Evolutionary conservation across 2,329 filamentous ascomycete species (phyloP), one percentile per base, ranked within the genome.

Genomic region (Penicillium italicum): DNA sequence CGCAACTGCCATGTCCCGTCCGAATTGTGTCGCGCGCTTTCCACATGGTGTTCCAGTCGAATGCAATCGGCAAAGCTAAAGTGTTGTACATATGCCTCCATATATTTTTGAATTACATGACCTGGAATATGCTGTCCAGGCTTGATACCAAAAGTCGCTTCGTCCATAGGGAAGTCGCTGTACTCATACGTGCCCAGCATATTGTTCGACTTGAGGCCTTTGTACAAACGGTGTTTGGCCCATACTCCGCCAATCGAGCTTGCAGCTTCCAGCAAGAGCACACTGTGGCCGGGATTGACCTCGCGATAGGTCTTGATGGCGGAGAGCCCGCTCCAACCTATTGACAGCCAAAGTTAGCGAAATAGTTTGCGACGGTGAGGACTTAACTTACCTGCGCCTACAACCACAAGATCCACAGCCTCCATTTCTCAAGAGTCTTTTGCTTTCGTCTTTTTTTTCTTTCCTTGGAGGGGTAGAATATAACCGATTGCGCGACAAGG

Each of bases 121-220:
- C 83, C 85, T 0, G 84, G 80, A 46, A 89, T 82, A 66, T 88
- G 84, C 49, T 85, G 68, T 16, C 81, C 82, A 7, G 69, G 63
- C 48, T 77, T 66, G 22, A 79, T 70, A 0, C 74, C 76, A 62
- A 82, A 86, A 0, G 73, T 77, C 20, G 79, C 79, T 8, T 75
- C 71, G 55, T 80, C 77, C 84, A 92, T 87, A 18, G 87, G 86
- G 57, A 89, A 90, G 63, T 90, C 89, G 0, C 84, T 83, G 64
- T 83, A 91, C 69, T 92, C 87, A 62, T 86, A 90, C 0, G 84
- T 87, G 3, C 88, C 88, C 11, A 86, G 70, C 68, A 90, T 80
- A 65, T 91, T 91, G 72, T 93, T 92, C 50, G 83, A 85, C 64
- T 85, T 88, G 46, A 93, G 78, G 1, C 83, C 85, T 0, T 85